Conservation (phyloP, 371 early-diverging fungal genomes). For the Furculomyces boomerangus region DNA sequence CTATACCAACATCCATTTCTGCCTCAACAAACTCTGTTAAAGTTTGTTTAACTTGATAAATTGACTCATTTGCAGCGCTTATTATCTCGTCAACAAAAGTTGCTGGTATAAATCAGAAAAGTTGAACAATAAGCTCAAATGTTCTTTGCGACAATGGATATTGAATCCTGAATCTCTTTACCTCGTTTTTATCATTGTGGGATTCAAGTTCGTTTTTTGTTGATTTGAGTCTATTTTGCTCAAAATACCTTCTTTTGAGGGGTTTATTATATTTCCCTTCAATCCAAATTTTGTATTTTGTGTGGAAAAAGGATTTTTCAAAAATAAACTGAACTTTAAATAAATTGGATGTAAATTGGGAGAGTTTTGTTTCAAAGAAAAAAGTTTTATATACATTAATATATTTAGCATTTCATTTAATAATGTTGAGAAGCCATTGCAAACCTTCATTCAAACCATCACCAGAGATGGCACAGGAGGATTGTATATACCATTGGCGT, state of each 20-base stretch:
- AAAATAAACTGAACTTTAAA: too few relatives aligned
- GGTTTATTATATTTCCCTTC: too few relatives aligned
- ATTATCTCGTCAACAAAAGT: slow-evolving; percentile 53
- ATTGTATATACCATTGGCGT: slow-evolving; percentile 85
- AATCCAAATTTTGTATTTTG: too few relatives aligned
- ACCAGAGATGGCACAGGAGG: slow-evolving; percentile 82
- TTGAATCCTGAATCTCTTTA: not conserved
- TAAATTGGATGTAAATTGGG: too few relatives aligned
- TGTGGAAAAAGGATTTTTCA: too few relatives aligned
- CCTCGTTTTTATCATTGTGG: not conserved
- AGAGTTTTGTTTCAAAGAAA: too few relatives aligned
- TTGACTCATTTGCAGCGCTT: slow-evolving; percentile 44
- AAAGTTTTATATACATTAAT: too few relatives aligned
- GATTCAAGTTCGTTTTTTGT: too few relatives aligned
- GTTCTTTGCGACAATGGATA: slow-evolving; percentile 20
- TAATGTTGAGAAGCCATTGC: slow-evolving; percentile 45
- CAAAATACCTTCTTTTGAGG: too few relatives aligned
- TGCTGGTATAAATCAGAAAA: slow-evolving; percentile 47
- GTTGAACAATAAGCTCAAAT: slow-evolving; percentile 38
- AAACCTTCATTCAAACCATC: slow-evolving; percentile 90
- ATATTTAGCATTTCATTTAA: not conserved
- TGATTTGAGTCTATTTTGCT: too few relatives aligned
- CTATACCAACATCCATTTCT: slow-evolving; percentile 24
- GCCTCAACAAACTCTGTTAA: slow-evolving; percentile 38
- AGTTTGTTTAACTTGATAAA: slow-evolving; percentile 39